phyloP scores from a whole-genome alignment of 108 stramenopile genomes.

The Cylindrotheca closterium region DNA sequence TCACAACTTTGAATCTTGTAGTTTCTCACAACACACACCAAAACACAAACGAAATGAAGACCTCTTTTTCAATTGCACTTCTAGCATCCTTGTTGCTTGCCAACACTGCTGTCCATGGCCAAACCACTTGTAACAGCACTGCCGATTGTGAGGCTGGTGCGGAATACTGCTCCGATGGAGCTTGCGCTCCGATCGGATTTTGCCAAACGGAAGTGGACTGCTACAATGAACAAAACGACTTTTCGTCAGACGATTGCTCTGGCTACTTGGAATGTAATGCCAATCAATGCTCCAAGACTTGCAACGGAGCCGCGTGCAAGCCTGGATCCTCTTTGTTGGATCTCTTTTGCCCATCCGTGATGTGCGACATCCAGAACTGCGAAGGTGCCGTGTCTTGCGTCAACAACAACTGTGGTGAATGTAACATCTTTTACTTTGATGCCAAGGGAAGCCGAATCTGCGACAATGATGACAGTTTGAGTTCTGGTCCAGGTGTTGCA shows the following conservation, averaged over 20 bases:
- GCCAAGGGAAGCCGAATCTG: constrained; percentile 1
- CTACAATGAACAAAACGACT: constrained; percentile 28
- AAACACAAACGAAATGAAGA: too few species aligned
- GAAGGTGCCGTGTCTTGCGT: constrained; percentile 10
- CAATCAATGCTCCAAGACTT: constrained; percentile 1
- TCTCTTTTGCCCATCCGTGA: constrained; percentile 3
- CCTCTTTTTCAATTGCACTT: too few species aligned
- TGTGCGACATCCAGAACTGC: not conserved
- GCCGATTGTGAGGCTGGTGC: constrained; percentile 2
- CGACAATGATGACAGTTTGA: not conserved
- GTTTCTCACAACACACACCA: too few species aligned
- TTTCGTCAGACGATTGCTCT: constrained; percentile 5
- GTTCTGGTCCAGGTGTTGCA: too few species aligned
- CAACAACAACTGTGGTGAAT: constrained; percentile 23
- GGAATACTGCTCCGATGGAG: constrained; percentile 20
- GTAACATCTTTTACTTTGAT: constrained; percentile 22
- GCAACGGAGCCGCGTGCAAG: constrained; percentile 9
- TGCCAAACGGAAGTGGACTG: constrained; percentile 14
- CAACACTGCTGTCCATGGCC: too few species aligned
- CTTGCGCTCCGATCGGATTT: constrained; percentile 2
- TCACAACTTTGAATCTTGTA: too few species aligned
- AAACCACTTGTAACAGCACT: not conserved
- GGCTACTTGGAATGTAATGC: constrained; percentile 11
- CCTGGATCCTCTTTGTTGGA: constrained; percentile 2
- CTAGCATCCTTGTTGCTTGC: too few species aligned